Percentiles rank a stretch among this genome's conserved stretches.
phyloP scores from a whole-genome alignment of 2,329 filamentous ascomycete species.

The Xylariaceae sp. region DNA sequence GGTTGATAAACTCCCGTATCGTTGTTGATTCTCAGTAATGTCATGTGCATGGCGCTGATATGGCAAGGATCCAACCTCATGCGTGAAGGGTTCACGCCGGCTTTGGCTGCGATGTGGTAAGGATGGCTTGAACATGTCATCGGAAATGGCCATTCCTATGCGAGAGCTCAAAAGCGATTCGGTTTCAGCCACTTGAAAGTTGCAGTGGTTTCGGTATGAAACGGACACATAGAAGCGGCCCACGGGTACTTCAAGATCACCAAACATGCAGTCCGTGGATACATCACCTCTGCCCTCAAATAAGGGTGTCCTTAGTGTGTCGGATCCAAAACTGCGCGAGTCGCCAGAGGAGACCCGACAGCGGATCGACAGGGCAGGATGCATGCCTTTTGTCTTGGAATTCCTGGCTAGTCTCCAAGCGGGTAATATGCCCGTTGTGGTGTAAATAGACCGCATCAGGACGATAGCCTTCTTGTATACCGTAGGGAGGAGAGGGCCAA shows the following conservation, averaged over 20 bases:
- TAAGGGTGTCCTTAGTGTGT: slow-evolving; percentile 74
- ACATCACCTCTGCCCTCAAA: slow-evolving; percentile 67
- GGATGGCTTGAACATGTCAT: slow-evolving; percentile 84
- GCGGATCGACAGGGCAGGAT: slow-evolving; percentile 71
- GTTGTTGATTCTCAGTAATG: slow-evolving; percentile 70
- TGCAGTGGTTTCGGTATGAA: slow-evolving; percentile 85
- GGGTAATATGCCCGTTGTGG: slow-evolving; percentile 81
- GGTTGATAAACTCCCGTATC: slow-evolving; percentile 88
- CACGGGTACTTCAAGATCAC: slow-evolving; percentile 83
- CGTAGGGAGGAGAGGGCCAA: slow-evolving; percentile 73
- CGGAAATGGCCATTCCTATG: slow-evolving; percentile 84
- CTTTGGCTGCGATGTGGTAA: slow-evolving; percentile 61
- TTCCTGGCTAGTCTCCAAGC: slow-evolving; percentile 83
- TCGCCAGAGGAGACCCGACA: slow-evolving; percentile 78
- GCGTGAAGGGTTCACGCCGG: slow-evolving; percentile 44
- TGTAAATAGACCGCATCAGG: slow-evolving; percentile 87
- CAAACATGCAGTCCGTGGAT: slow-evolving; percentile 79
- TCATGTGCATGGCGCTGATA: slow-evolving; percentile 58
- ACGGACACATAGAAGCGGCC: slow-evolving; percentile 83
- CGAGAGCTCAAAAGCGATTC: slow-evolving; percentile 90
- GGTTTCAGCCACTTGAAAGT: slow-evolving; percentile 88
- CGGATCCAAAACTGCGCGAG: slow-evolving; percentile 59
- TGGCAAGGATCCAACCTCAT: slow-evolving; percentile 77
- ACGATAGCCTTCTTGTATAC: slow-evolving; percentile 98
- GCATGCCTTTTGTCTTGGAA: slow-evolving; percentile 73